Evolutionary conservation across 768 basidiomycete genomes (phyloP).

Genomic region (Antrodiella citrinella): DNA sequence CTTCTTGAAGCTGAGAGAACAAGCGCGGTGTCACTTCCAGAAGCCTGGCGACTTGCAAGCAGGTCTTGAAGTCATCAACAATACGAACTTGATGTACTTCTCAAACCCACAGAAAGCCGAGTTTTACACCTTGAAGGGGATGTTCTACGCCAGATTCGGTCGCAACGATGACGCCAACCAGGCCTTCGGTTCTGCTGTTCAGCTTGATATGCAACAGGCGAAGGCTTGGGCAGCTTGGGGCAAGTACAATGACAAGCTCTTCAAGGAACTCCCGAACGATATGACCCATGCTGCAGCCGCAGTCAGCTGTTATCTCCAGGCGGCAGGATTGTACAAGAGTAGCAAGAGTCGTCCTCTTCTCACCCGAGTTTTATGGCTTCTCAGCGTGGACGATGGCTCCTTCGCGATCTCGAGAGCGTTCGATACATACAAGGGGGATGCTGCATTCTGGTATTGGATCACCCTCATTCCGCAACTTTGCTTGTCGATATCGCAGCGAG

Average conservation of each 20-base stretch:
- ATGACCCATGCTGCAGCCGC: constrained; percentile 78
- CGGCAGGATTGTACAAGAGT: constrained; percentile 90
- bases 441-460: constrained; percentile 99
- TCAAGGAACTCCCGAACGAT: constrained; percentile 76
- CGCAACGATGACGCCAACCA: constrained; percentile 84
- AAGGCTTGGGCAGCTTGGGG: constrained; percentile 99
- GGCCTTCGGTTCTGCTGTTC: constrained; percentile 92
- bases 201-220: constrained; percentile 89
- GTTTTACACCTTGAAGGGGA: constrained; percentile 96
- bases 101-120: constrained; percentile 92
- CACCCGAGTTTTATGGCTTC: constrained; percentile 89
- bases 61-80: constrained; percentile 97
- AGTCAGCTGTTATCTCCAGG: constrained; percentile 96
- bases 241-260: constrained; percentile 85
- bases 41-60: constrained; percentile 89
- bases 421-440: constrained; percentile 93
- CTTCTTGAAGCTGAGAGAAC: constrained; percentile 96
- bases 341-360: constrained; percentile 89
- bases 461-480: constrained; percentile 92
- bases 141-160: constrained; percentile 89
- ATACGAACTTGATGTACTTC: constrained; percentile 98
- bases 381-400: constrained; percentile 80
- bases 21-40: constrained; percentile 97
- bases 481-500: constrained; percentile 80
- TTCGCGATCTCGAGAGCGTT: constrained; percentile 74